Percentiles rank a stretch among this genome's conserved stretches.
phyloP scores from a whole-genome alignment of 1,139 yeast genomes.

The Debaryomycetaceae sp. region DNA sequence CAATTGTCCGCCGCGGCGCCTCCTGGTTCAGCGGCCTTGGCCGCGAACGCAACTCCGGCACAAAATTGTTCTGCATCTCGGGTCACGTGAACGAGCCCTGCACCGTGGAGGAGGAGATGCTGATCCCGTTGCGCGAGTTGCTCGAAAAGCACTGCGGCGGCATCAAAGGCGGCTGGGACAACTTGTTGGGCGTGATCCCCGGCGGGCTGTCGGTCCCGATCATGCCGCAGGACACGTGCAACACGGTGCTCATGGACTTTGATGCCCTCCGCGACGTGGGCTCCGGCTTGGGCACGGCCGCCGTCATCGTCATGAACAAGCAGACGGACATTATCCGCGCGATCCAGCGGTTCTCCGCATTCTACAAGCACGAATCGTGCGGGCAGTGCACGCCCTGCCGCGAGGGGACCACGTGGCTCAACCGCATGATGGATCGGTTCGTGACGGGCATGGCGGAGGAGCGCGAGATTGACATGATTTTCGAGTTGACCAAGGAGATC shows the following conservation, averaged over 20 bases:
- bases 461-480: slow-evolving; percentile 72
- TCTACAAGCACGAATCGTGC: slow-evolving; percentile 85
- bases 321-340: slow-evolving; percentile 76
- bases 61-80: slow-evolving; percentile 74
- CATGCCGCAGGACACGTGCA: slow-evolving; percentile 57
- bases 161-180: slow-evolving; percentile 86
- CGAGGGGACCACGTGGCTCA: slow-evolving; percentile 84
- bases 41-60: slow-evolving; percentile 73
- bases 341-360: slow-evolving; percentile 70
- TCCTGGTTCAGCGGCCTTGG: slow-evolving; percentile 79
- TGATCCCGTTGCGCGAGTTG: slow-evolving; percentile 70
- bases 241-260: slow-evolving; percentile 68
- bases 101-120: slow-evolving; percentile 90
- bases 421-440: slow-evolving; percentile 76
- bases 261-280: slow-evolving; percentile 79
- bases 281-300: slow-evolving; percentile 85
- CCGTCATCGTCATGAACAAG: slow-evolving; percentile 83
- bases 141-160: slow-evolving; percentile 87
- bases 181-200: slow-evolving; percentile 73
- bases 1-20: slow-evolving; percentile 80
- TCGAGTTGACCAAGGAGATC: slow-evolving; percentile 71
- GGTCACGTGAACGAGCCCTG: slow-evolving; percentile 89
- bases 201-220: slow-evolving; percentile 86
- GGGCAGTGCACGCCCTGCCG: slow-evolving; percentile 95
- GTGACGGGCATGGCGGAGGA: slow-evolving; percentile 66